phyloP scores from a whole-genome alignment of 768 basidiomycete genomes.

The Fibroporia radiculosa region DNA sequence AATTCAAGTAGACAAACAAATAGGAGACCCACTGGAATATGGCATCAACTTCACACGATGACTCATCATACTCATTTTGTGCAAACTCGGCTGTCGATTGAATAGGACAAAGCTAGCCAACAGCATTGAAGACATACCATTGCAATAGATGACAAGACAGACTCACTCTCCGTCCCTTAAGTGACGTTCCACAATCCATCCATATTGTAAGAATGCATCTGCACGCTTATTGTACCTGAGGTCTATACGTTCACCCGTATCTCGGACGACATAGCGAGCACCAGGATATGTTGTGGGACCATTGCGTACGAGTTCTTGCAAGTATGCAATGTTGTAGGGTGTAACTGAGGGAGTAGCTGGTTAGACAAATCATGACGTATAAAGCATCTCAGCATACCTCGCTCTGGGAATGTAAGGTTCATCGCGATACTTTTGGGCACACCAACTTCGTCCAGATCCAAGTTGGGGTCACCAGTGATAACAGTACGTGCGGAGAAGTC shows the following conservation, averaged over 20 bases:
- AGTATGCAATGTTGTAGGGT: slow-evolving; percentile 90
- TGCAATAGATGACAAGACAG: too few species aligned
- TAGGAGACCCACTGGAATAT: slow-evolving; percentile 75
- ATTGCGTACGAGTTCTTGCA: slow-evolving; percentile 92
- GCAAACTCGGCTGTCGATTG: slow-evolving; percentile 96
- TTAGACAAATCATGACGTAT: slow-evolving; percentile 3
- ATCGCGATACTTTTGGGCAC: slow-evolving; percentile 94
- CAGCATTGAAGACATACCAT: too few species aligned
- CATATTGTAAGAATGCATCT: slow-evolving; percentile 92
- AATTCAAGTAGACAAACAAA: slow-evolving; percentile 5
- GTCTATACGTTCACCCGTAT: slow-evolving; percentile 96
- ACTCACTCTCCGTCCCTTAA: slow-evolving; percentile 97
- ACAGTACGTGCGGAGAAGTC: slow-evolving; percentile 99
- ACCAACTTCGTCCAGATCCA: slow-evolving; percentile 94
- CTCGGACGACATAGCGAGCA: slow-evolving; percentile 92
- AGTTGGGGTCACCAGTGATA: slow-evolving; percentile 97
- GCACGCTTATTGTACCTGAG: slow-evolving; percentile 93
- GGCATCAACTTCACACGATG: slow-evolving; percentile 96
- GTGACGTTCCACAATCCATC: slow-evolving; percentile 98
- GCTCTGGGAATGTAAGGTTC: slow-evolving; percentile 95
- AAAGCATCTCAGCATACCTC: slow-evolving; percentile 47
- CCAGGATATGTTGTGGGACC: slow-evolving; percentile 95
- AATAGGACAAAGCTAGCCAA: slow-evolving; percentile 80
- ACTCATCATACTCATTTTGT: slow-evolving; percentile 99
- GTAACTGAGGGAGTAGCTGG: slow-evolving; percentile 56